Conservation (phyloP, 1,284 basidiomycete genomes). For the Polyporus tsugae region DNA sequence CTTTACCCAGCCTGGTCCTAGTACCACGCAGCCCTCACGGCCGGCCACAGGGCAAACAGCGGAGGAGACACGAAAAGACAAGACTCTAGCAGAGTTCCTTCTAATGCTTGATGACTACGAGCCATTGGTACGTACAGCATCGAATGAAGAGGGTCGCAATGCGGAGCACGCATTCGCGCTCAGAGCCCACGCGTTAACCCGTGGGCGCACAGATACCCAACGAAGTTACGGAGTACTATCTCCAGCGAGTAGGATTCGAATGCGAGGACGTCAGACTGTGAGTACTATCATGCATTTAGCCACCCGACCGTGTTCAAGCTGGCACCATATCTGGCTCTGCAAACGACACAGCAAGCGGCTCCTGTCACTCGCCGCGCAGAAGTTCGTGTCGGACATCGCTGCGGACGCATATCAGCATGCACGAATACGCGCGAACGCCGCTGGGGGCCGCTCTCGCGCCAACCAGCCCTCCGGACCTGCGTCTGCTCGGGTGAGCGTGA, state of each 20-base stretch:
- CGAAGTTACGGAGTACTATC: slow-evolving; percentile 97
- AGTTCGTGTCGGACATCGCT: slow-evolving; percentile 97
- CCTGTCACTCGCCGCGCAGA: slow-evolving; percentile 95
- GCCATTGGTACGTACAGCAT: slow-evolving; percentile 74
- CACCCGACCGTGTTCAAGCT: slow-evolving; percentile 17
- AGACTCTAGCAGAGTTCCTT: slow-evolving; percentile 93
- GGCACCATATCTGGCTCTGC: slow-evolving; percentile 2
- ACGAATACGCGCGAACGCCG: slow-evolving; percentile 87
- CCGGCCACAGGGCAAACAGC: slow-evolving; percentile 67
- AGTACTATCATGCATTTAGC: slow-evolving; percentile 41
- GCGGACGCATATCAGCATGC: slow-evolving; percentile 98
- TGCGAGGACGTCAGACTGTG: slow-evolving; percentile 93
- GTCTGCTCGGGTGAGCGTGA: slow-evolving; percentile 62
- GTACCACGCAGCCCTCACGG: slow-evolving; percentile 39
- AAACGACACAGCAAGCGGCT: slow-evolving; percentile 80
- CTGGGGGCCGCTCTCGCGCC: slow-evolving; percentile 71
- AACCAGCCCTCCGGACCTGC: slow-evolving; percentile 65
- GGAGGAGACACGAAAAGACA: slow-evolving; percentile 88
- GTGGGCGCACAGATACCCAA: slow-evolving; percentile 83
- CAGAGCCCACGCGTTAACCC: slow-evolving; percentile 19
- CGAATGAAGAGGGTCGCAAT: neutral
- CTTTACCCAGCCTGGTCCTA: slow-evolving; percentile 37
- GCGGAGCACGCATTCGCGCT: slow-evolving; percentile 1
- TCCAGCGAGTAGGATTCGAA: slow-evolving; percentile 96
- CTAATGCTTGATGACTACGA: slow-evolving; percentile 97